Conservation (phyloP, 495 filamentous ascomycete genomes). For the Eremomyces bilateralis region DNA sequence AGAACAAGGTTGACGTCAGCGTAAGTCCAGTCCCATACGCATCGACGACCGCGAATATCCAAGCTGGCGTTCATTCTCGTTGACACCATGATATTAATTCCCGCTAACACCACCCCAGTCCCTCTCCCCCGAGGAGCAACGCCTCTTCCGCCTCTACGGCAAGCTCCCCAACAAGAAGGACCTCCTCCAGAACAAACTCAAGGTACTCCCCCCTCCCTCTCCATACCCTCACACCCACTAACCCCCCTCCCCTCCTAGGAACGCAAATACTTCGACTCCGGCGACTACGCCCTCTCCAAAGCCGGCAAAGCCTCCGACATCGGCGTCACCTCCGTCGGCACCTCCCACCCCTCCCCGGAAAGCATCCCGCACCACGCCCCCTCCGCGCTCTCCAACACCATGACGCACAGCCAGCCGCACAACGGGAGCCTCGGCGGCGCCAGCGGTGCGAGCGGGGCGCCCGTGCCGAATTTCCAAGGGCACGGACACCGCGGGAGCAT, state of each 20-base stretch:
- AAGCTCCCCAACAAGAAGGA: slow-evolving; percentile 92
- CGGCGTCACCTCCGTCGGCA: slow-evolving; percentile 81
- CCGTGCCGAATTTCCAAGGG: slow-evolving; percentile 20
- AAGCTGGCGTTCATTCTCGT: no score
- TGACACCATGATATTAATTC: no score
- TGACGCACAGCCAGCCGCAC: neutral
- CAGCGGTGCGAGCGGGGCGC: slow-evolving; percentile 20
- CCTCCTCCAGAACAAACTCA: slow-evolving; percentile 91
- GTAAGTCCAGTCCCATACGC: slow-evolving; percentile 39
- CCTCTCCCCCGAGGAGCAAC: slow-evolving; percentile 78
- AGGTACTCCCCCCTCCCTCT: slow-evolving; percentile 23
- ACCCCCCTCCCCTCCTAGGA: slow-evolving; percentile 30
- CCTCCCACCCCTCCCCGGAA: slow-evolving; percentile 84
- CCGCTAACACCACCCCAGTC: slow-evolving; percentile 31
- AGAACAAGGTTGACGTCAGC: slow-evolving; percentile 89
- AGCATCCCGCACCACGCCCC: slow-evolving; percentile 86
- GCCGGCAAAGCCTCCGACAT: slow-evolving; percentile 90
- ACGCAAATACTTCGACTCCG: slow-evolving; percentile 97
- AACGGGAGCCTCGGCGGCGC: slow-evolving; percentile 16
- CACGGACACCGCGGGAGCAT: slow-evolving; percentile 10
- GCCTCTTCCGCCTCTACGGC: slow-evolving; percentile 86
- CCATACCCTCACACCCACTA: slow-evolving; percentile 3
- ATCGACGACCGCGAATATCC: neutral
- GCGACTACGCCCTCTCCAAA: slow-evolving; percentile 95
- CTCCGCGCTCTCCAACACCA: slow-evolving; percentile 22